These are phyloP conservation scores for Fusarium musae DNA, from an alignment of 2,329 filamentous ascomycete genomes.

Conservation along the genomic window DNA sequence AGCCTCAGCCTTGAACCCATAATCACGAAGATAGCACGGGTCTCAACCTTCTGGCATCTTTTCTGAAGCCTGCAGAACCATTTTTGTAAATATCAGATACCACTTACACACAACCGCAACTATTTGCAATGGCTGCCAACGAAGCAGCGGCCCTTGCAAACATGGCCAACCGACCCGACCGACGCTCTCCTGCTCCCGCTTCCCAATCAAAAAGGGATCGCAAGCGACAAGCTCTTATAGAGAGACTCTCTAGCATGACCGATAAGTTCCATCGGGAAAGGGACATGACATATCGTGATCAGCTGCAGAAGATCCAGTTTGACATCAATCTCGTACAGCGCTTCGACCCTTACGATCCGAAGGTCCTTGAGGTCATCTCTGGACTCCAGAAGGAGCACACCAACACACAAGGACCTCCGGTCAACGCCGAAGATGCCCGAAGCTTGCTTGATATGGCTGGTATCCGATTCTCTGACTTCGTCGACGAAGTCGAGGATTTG, in stretches of 20 bases:
- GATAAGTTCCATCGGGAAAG: conserved; percentile 83
- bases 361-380: conserved; percentile 77
- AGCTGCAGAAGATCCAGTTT: conserved; percentile 90
- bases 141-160: conserved; percentile 50
- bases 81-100: neutral
- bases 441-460: conserved; percentile 80
- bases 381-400: conserved; percentile 68
- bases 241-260: conserved; percentile 80
- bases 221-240: conserved; percentile 82
- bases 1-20: conserved; percentile 1
- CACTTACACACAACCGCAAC: neutral
- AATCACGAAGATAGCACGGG: conserved; percentile 7
- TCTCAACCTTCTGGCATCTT: neutral
- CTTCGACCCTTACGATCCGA: conserved; percentile 81
- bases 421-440: conserved; percentile 57
- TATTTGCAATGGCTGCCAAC: conserved; percentile 53
- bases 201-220: conserved; percentile 88
- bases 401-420: conserved; percentile 55
- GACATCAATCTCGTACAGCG: conserved; percentile 88
- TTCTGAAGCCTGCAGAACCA: neutral
- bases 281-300: conserved; percentile 86
- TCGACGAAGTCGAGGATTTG: conserved; percentile 86
- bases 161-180: conserved; percentile 49
- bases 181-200: conserved; percentile 52
- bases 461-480: conserved; percentile 85